A percentile compares a stretch with the other conserved stretches of the same genome.
phyloP scores from a whole-genome alignment of 352 stramenopile species.

The Pythium biforme region DNA sequence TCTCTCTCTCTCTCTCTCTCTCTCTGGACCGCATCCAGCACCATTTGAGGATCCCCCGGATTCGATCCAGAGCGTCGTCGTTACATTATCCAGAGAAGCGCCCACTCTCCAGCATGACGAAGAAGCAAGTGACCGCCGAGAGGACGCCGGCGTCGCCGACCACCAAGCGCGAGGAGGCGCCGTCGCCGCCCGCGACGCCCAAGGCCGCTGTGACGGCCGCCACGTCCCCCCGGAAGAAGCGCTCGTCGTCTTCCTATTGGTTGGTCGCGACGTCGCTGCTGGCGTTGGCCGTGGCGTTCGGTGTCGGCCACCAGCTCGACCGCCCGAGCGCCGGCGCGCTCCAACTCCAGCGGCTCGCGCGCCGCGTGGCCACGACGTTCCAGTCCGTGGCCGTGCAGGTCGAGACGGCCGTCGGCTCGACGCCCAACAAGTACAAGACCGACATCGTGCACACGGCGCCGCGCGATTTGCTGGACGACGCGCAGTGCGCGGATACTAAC shows the following conservation, averaged over 20 bases:
- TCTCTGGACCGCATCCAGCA: conserved; percentile 8
- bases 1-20: too few species aligned
- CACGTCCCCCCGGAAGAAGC: conserved; percentile 5
- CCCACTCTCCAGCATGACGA: conserved; percentile 19
- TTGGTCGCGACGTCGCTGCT: conserved; percentile 15
- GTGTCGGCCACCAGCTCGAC: conserved; percentile 28
- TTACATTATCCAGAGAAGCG: not conserved
- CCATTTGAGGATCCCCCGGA: not conserved
- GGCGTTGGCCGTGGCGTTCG: conserved; percentile 22
- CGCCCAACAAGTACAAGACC: conserved; percentile 62
- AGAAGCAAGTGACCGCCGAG: conserved; percentile 21
- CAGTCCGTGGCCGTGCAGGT: conserved; percentile 17
- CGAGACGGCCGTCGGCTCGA: conserved; percentile 22
- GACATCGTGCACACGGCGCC: conserved; percentile 42
- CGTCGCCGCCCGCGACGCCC: not conserved
- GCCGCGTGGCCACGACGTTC: conserved; percentile 12
- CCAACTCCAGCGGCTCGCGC: conserved; percentile 23
- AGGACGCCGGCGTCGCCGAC: conserved; percentile 7
- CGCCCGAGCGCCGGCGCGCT: conserved; percentile 11
- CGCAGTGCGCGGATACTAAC: conserved; percentile 36
- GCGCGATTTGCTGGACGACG: conserved; percentile 36
- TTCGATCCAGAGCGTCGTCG: not conserved
- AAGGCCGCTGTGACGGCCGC: not conserved
- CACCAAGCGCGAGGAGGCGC: not conserved
- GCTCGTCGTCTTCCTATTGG: conserved; percentile 2